Evolutionary conservation across 768 basidiomycete genomes (phyloP).

Genomic region (Holtermanniella nyarrowii): DNA sequence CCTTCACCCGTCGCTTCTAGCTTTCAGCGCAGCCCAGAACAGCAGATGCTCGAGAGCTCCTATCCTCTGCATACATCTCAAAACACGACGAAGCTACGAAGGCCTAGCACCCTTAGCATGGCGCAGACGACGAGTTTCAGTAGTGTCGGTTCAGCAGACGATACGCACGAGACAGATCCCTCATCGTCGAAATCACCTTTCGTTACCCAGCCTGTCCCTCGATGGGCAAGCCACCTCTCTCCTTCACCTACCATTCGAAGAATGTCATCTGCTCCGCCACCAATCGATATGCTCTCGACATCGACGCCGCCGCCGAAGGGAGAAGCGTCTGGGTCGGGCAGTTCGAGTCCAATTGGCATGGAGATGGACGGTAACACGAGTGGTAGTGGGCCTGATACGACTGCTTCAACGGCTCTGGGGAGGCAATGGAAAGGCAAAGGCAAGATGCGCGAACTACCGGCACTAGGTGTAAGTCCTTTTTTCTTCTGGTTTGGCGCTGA

Average conservation of each 20-base stretch:
- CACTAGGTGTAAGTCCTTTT: neutral
- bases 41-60: neutral
- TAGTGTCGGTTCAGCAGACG: neutral
- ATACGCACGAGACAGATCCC: neutral
- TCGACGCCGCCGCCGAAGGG: conserved; percentile 19
- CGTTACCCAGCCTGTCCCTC: conserved; percentile 16
- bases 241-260: conserved; percentile 8
- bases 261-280: conserved; percentile 14
- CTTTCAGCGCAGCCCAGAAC: conserved; percentile 10
- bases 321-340: conserved; percentile 1
- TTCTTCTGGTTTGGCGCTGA: neutral
- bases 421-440: conserved; percentile 27
- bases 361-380: conserved; percentile 9
- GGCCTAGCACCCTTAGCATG: conserved; percentile 28
- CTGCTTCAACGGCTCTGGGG: neutral
- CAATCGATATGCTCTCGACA: conserved; percentile 24
- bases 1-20: neutral
- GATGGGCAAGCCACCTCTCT: conserved; percentile 9
- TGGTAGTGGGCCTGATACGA: neutral
- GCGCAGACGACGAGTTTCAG: conserved; percentile 15
- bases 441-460: conserved; percentile 14
- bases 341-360: neutral
- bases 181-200: neutral
- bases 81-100: conserved; percentile 12
- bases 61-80: conserved; percentile 15